Conservation (phyloP, 768 basidiomycete species). For the Thelephora ganbajun region DNA sequence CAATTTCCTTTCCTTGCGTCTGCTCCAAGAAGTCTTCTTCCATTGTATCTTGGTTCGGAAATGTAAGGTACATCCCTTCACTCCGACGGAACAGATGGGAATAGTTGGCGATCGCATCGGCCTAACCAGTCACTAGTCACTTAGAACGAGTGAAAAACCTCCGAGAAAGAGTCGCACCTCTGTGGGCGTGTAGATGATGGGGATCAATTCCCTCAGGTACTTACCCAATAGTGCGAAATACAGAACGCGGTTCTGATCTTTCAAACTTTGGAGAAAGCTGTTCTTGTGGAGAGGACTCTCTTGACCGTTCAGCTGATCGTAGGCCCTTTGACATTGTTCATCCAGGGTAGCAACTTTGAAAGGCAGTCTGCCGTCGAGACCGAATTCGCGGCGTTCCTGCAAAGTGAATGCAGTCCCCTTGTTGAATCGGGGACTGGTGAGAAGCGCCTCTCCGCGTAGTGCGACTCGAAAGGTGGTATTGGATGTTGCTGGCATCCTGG, state of each 20-base stretch:
- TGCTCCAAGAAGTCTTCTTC: constrained; percentile 65
- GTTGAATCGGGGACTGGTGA: constrained; percentile 57
- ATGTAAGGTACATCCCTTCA: constrained; percentile 64
- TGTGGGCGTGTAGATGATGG: constrained; percentile 75
- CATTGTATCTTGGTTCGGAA: constrained; percentile 49
- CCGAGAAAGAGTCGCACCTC: constrained; percentile 29
- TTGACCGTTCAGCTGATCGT: constrained; percentile 36
- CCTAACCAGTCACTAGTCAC: constrained; percentile 24
- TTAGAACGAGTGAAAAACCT: background rate
- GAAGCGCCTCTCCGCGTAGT: constrained; percentile 45
- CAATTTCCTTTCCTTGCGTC: constrained; percentile 45
- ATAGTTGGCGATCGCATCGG: constrained; percentile 72
- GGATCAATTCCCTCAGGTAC: constrained; percentile 35
- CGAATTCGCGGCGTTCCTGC: constrained; percentile 57
- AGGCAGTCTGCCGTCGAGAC: constrained; percentile 28
- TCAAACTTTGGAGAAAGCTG: constrained; percentile 61
- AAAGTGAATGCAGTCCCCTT: constrained; percentile 69
- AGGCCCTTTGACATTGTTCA: constrained; percentile 64
- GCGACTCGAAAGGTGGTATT: constrained; percentile 25
- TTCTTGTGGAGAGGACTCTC: constrained; percentile 44
- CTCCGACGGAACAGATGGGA: constrained; percentile 72
- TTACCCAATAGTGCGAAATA: constrained; percentile 48
- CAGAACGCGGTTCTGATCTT: constrained; percentile 71
- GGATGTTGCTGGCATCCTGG: background rate
- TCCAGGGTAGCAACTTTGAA: constrained; percentile 39